These are phyloP conservation scores for Chenopodium suecicum DNA, from an alignment of 148 eudicot species.

Conservation along the genomic window DNA sequence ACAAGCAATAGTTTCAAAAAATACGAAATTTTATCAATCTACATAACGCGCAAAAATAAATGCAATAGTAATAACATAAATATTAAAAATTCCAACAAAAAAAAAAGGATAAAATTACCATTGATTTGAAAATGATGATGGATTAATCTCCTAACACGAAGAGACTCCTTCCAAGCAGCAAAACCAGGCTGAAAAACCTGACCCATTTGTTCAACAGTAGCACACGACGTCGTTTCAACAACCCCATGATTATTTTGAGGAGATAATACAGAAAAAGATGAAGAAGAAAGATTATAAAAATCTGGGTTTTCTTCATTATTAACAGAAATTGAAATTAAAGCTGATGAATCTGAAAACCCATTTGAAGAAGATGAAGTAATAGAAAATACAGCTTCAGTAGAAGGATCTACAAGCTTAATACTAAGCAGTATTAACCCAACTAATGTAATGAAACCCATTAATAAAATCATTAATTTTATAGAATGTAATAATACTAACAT, in stretches of 20 bases:
- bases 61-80: no score
- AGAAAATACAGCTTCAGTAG: conserved; percentile 26
- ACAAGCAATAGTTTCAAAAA: no score
- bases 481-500: conserved; percentile 18
- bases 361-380: conserved; percentile 3
- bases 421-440: conserved; percentile 47
- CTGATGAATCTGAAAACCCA: conserved; percentile 16
- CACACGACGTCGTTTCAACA: conserved; percentile 41
- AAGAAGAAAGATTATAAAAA: conserved; percentile 1
- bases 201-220: conserved; percentile 86
- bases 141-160: conserved; percentile 50
- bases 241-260: neutral
- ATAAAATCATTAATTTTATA: conserved; percentile 28
- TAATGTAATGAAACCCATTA: conserved; percentile 37
- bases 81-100: neutral
- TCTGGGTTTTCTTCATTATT: no score
- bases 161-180: conserved; percentile 45
- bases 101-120: conserved; percentile 36
- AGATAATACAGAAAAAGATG: neutral
- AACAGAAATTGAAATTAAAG: no score
- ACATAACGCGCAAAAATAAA: neutral
- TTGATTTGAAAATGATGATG: conserved; percentile 52
- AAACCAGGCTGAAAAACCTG: conserved; percentile 34
- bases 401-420: conserved; percentile 51
- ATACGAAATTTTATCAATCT: neutral